A percentile compares a stretch with the other conserved stretches of the same genome.
Conservation (phyloP, 441 rosid genomes). For the Melianthus villosus region DNA sequence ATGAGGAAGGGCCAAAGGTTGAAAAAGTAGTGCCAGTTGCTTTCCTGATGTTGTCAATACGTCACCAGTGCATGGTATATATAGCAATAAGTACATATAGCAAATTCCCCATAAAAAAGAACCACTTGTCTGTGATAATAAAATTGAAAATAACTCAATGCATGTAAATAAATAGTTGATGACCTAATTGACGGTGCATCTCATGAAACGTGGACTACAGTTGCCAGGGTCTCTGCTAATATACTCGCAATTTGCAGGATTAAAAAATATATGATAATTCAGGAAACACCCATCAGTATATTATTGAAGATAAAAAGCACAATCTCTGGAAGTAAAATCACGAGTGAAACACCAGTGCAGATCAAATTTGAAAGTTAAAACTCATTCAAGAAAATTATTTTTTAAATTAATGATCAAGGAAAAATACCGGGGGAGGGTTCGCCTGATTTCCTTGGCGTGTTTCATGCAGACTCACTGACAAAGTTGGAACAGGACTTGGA, state of each 20-base stretch:
- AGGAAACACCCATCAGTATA: too few species aligned
- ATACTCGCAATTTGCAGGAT: conserved; percentile 46
- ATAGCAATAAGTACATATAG: conserved; percentile 8
- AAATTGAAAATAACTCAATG: too few species aligned
- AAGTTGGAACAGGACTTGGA: conserved; percentile 42
- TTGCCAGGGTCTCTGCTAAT: conserved; percentile 47
- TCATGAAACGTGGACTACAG: conserved; percentile 68
- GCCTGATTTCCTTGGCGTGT: conserved; percentile 43
- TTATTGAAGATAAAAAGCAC: too few species aligned
- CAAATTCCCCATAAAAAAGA: too few species aligned
- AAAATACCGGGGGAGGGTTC: conserved; percentile 43
- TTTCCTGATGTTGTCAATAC: conserved; percentile 57
- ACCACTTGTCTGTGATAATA: too few species aligned
- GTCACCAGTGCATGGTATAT: conserved; percentile 74
- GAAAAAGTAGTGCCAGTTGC: conserved; percentile 57
- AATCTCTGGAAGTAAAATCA: too few species aligned
- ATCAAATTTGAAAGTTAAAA: too few species aligned
- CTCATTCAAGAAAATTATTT: conserved; percentile 1
- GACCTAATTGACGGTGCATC: conserved; percentile 73
- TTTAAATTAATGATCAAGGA: neutral
- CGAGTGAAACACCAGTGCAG: too few species aligned
- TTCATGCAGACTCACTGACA: conserved; percentile 27
- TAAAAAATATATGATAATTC: conserved; percentile 3
- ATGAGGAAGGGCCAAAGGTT: conserved; percentile 68
- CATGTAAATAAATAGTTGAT: neutral